Evolutionary conservation across 805 yeast species (phyloP).

Genomic region (Kodamaea jinghongensis): DNA sequence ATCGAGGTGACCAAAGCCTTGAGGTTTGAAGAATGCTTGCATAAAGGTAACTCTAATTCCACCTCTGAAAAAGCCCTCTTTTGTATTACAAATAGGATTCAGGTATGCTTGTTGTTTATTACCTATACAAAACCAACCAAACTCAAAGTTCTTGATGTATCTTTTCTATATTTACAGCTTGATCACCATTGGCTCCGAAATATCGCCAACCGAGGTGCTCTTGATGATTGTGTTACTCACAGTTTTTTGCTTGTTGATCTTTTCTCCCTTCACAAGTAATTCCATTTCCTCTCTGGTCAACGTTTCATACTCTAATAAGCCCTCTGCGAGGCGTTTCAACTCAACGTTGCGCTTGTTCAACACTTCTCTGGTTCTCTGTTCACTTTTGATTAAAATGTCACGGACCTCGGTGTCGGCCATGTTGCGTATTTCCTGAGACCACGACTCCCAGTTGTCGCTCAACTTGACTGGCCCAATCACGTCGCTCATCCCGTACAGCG

Average conservation of each 20-base stretch:
- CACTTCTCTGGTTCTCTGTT: conserved; percentile 71
- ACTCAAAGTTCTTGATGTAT: too few species aligned
- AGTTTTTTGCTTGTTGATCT: conserved; percentile 63
- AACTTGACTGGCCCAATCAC: conserved; percentile 88
- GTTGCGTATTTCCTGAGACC: conserved; percentile 88
- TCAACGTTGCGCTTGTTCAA: conserved; percentile 63
- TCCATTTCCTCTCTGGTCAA: conserved; percentile 89
- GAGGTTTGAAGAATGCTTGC: too few species aligned
- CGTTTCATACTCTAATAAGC: conserved; percentile 92
- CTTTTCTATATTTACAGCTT: conserved; percentile 4
- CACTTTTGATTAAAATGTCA: conserved; percentile 68
- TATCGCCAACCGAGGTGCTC: conserved; percentile 8
- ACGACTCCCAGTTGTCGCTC: conserved; percentile 88
- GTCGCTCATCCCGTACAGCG: conserved; percentile 94
- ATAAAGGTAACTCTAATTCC: too few species aligned
- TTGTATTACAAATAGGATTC: too few species aligned
- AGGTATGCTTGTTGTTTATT: too few species aligned
- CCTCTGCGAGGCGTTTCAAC: conserved; percentile 85
- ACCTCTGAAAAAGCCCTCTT: too few species aligned
- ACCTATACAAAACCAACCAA: too few species aligned
- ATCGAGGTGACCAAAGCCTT: too few species aligned
- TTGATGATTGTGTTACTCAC: conserved; percentile 66
- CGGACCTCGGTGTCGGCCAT: conserved; percentile 93
- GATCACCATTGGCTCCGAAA: conserved; percentile 6
- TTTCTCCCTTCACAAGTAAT: conserved; percentile 77